phyloP scores from a whole-genome alignment of 257 asterid genomes.

The Osmanthus fragrans region DNA sequence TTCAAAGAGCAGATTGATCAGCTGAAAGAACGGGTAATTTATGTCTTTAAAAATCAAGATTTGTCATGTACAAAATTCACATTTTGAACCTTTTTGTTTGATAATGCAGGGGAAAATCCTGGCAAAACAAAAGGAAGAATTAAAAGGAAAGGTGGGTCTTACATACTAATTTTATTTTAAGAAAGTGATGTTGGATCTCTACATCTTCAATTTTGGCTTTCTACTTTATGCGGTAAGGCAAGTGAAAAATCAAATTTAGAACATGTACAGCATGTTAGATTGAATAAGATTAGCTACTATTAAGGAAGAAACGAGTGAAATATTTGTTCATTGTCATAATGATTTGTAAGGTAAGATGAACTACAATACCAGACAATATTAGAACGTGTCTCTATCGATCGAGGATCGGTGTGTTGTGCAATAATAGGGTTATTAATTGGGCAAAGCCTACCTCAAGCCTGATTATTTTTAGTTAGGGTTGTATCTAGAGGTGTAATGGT shows the following conservation, averaged over 20 bases:
- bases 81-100: not conserved
- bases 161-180: not conserved
- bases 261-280: not conserved
- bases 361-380: too few species aligned
- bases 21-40: slow-evolving; percentile 47
- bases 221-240: not conserved
- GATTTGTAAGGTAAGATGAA: too few species aligned
- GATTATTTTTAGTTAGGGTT: too few species aligned
- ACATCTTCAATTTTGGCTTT: not conserved
- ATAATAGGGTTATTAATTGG: too few species aligned
- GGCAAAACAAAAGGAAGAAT: slow-evolving; percentile 39
- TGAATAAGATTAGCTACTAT: not conserved
- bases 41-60: not conserved
- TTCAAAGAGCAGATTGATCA: slow-evolving; percentile 39
- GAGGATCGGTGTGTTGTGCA: too few species aligned
- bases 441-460: too few species aligned
- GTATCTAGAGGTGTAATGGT: too few species aligned
- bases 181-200: not conserved
- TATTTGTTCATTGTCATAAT: too few species aligned
- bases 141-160: slow-evolving; percentile 42
- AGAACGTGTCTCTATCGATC: too few species aligned
- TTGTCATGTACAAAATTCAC: not conserved
- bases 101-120: slow-evolving; percentile 44
- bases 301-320: not conserved
- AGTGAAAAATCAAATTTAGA: not conserved